Percentiles rank a stretch among this genome's conserved stretches.
Evolutionary conservation across 2,329 filamentous ascomycete species (phyloP).

Genomic region (Triangularia verruculosa): DNA sequence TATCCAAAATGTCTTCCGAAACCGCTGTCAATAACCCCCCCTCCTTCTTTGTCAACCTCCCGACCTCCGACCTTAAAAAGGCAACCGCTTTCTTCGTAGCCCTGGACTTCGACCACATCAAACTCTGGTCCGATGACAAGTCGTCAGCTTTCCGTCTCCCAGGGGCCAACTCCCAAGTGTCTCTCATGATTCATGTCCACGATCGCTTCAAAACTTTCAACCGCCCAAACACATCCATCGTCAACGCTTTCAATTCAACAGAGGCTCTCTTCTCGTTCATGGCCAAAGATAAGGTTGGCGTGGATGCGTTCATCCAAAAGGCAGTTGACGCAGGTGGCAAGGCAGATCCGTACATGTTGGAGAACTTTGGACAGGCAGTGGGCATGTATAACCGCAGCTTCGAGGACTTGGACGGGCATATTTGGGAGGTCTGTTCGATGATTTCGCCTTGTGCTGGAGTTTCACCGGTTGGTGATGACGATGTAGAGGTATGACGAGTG

Average conservation of each 20-base stretch:
- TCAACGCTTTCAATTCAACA: constrained; percentile 8
- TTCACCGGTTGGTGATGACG: neutral
- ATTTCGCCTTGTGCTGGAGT: neutral
- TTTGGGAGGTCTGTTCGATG: constrained; percentile 15
- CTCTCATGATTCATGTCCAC: constrained; percentile 17
- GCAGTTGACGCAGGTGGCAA: constrained; percentile 12
- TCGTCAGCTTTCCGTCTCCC: constrained; percentile 15
- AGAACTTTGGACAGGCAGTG: constrained; percentile 10
- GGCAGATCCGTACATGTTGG: constrained; percentile 15
- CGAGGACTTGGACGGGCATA: constrained; percentile 18
- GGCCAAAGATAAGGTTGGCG: neutral
- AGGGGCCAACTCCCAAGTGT: constrained; percentile 1
- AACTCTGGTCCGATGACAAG: constrained; percentile 8
- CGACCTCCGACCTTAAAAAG: constrained; percentile 4
- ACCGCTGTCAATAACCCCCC: constrained; percentile 2
- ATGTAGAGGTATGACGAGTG: neutral
- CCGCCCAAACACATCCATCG: constrained; percentile 6
- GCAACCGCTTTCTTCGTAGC: constrained; percentile 12
- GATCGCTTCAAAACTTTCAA: constrained; percentile 12
- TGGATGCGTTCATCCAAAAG: constrained; percentile 12
- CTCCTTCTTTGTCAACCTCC: constrained; percentile 18
- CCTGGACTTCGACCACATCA: constrained; percentile 10
- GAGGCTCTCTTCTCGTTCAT: constrained; percentile 11
- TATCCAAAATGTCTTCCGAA: neutral
- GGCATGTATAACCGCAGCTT: constrained; percentile 19